These are phyloP conservation scores for Stephanocyclus meneghinianus DNA, from an alignment of 352 stramenopile genomes.

Conservation along the genomic window DNA sequence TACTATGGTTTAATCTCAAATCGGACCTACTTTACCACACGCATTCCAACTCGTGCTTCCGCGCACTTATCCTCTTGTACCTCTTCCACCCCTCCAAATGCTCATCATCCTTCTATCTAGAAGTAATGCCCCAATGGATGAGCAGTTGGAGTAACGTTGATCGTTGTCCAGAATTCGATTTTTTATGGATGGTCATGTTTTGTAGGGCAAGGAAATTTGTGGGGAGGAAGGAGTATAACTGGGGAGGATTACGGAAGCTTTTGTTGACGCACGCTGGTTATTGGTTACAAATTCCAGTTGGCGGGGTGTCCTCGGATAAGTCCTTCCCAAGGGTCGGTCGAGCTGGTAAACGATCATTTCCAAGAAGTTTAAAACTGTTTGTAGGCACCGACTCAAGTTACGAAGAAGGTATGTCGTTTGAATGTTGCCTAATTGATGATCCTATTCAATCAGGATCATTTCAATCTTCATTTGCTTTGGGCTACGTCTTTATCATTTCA, in stretches of 20 bases:
- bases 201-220: conserved; percentile 74
- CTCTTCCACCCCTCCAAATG: conserved; percentile 78
- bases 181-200: conserved; percentile 82
- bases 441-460: not conserved
- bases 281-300: conserved; percentile 80
- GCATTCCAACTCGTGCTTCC: conserved; percentile 80
- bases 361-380: conserved; percentile 73
- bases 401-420: conserved; percentile 64
- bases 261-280: conserved; percentile 73
- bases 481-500: not conserved
- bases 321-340: conserved; percentile 62
- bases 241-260: conserved; percentile 58
- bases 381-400: conserved; percentile 68
- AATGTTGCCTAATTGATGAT: no score
- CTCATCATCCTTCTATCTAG: conserved; percentile 66
- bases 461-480: not conserved
- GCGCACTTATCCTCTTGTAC: conserved; percentile 78
- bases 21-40: conserved; percentile 74
- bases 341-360: conserved; percentile 59
- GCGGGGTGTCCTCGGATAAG: conserved; percentile 67
- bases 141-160: conserved; percentile 78
- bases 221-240: conserved; percentile 45
- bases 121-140: conserved; percentile 78
- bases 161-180: conserved; percentile 81
- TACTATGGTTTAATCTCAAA: conserved; percentile 70